Base-by-base conservation (phyloP, 805 yeast genomes). In the Metschnikowia similis region DNA sequence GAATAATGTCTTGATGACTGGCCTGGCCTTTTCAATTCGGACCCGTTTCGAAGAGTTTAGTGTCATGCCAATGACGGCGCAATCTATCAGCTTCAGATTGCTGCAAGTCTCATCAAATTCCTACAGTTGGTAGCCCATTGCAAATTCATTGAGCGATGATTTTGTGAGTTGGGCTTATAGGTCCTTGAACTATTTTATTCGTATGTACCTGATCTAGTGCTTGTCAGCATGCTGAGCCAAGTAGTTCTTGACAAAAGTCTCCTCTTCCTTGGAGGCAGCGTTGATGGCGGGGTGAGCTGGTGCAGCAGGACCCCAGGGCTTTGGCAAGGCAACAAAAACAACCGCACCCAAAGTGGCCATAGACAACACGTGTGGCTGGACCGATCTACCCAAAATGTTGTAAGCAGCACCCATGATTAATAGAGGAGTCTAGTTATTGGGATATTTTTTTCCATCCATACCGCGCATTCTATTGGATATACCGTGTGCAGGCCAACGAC, bases 261-360 rank as follows among this genome's bases (percentile, higher is more conserved):
- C 96, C 76, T 91, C 97, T 64, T 89, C 97, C 59, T 89, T 83
- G 45, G 90, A 80, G 49, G 82, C 70, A 56, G 96, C 96, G 56
- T 82, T 80, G 68, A 89, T 79, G 37, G 83, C 74, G 41, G 94
- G 90, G 60, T 74, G 76, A 54, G 78, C 75, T 61, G 85, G 80
- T 57, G 82, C 76, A 56, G 80, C 75, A 27, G 82, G 71, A 53
- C 74, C 72, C 87, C 85, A 83, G 69, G 91, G 89, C 69, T 88
- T 86, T 66, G 94, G 94, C 44, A 76, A 68, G 53, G 79, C 82
- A 48, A 82, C 69, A 42, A 83, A 75, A 36, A 79, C 81, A 47
- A 88, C 85, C 31, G 84, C 68, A 56, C 86, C 84, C 61, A 91
- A 76, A 40, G 97, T 89, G 59, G 85, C 94, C 57, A 91, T 67